Conservation (phyloP, 495 filamentous ascomycete genomes). For the Aspergillus mulundensis region DNA sequence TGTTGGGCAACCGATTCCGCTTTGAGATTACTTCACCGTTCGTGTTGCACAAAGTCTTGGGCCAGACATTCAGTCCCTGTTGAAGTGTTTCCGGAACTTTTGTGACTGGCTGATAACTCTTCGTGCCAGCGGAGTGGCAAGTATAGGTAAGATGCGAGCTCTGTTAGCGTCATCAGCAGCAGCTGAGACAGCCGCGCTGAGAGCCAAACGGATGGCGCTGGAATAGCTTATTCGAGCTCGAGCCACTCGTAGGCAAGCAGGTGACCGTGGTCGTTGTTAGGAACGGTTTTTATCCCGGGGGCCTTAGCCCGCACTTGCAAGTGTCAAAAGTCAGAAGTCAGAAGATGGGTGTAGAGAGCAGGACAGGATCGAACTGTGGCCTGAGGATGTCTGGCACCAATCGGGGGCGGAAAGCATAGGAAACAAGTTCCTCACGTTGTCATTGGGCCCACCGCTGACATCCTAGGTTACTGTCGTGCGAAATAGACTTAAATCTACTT, state of each 20-base stretch:
- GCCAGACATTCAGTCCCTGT: no score
- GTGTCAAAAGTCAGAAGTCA: neutral
- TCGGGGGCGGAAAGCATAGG: conserved; percentile 20
- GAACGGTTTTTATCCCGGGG: neutral
- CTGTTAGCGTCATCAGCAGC: no score
- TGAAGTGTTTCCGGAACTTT: no score
- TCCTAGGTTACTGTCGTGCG: no score
- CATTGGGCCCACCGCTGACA: conserved; percentile 22
- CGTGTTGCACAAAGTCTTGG: neutral
- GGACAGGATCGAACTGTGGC: neutral
- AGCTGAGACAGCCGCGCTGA: no score
- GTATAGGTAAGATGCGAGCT: no score
- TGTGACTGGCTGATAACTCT: neutral
- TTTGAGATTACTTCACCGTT: neutral
- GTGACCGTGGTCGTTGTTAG: neutral
- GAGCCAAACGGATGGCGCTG: no score
- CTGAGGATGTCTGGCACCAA: conserved; percentile 18
- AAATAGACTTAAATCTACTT: no score
- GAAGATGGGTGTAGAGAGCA: neutral
- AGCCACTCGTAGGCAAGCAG: neutral
- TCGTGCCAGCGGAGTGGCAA: no score
- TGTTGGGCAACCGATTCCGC: neutral
- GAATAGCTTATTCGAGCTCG: neutral
- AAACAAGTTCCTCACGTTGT: conserved; percentile 26
- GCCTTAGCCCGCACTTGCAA: neutral